Evolutionary conservation across 345 rosid genomes (phyloP).

Genomic region (Mercurialis annua): DNA sequence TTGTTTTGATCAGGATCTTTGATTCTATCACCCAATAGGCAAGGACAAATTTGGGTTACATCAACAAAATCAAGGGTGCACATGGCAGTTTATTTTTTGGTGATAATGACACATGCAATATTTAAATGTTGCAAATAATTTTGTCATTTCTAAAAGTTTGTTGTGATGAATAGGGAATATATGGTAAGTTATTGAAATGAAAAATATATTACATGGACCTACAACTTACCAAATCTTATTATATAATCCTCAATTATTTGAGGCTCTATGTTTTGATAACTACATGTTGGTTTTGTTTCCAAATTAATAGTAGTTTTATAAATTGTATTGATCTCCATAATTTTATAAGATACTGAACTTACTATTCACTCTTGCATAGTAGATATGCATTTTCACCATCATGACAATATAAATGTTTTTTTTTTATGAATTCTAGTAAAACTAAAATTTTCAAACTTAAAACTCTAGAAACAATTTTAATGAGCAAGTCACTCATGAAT

Average conservation of each 20-base stretch:
- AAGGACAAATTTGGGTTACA: background rate
- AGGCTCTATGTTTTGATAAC: background rate
- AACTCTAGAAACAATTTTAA: too few relatives aligned
- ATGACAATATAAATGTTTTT: too few relatives aligned
- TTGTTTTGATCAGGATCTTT: background rate
- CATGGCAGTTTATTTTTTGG: background rate
- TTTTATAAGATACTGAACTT: too few relatives aligned
- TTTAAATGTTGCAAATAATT: background rate
- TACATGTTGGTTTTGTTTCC: background rate
- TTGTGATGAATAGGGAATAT: too few relatives aligned
- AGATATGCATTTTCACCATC: too few relatives aligned
- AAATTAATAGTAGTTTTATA: too few relatives aligned
- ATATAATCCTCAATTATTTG: conserved; percentile 1
- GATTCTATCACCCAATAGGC: background rate
- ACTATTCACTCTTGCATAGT: too few relatives aligned
- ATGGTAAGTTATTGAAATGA: background rate
- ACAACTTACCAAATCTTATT: background rate
- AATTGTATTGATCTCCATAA: too few relatives aligned
- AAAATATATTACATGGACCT: background rate
- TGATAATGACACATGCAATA: background rate
- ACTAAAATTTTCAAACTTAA: too few relatives aligned
- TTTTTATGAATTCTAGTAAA: too few relatives aligned
- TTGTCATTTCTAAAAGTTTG: background rate
- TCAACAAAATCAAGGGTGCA: background rate
- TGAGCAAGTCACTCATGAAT: too few relatives aligned